These are phyloP conservation scores for Rhodocollybia butyracea DNA, from an alignment of 768 basidiomycete genomes.

Conservation along the genomic window DNA sequence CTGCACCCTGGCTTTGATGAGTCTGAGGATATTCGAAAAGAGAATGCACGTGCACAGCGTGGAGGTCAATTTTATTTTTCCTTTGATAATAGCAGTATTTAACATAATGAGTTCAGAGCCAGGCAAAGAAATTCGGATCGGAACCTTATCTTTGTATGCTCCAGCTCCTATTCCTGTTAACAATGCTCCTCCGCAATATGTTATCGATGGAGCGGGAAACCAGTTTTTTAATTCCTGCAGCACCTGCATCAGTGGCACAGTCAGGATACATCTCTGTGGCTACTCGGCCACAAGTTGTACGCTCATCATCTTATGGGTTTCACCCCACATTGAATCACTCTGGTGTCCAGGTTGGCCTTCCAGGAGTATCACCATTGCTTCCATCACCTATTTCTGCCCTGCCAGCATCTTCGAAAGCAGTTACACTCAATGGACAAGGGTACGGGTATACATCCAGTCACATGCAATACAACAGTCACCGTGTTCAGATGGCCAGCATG, in stretches of 20 bases:
- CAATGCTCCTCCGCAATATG: too few species aligned
- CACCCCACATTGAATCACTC: background rate
- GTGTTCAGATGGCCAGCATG: background rate
- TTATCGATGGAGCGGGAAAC: background rate
- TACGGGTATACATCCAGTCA: background rate
- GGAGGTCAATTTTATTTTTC: background rate
- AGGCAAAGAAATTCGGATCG: background rate
- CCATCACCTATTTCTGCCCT: background rate
- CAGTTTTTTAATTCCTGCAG: background rate
- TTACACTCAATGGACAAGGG: background rate
- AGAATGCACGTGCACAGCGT: background rate
- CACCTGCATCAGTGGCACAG: background rate
- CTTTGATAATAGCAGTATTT: background rate
- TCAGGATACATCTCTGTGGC: background rate
- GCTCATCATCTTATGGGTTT: background rate
- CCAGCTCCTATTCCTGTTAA: too few species aligned
- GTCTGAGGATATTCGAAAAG: background rate
- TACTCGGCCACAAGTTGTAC: background rate
- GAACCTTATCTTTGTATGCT: background rate
- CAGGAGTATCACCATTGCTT: background rate
- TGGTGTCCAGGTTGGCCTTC: background rate
- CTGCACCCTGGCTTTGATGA: background rate
- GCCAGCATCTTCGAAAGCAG: background rate
- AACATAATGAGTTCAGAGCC: background rate
- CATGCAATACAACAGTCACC: background rate